Conservation (phyloP, 805 yeast species). For the Lachancea sp. region DNA sequence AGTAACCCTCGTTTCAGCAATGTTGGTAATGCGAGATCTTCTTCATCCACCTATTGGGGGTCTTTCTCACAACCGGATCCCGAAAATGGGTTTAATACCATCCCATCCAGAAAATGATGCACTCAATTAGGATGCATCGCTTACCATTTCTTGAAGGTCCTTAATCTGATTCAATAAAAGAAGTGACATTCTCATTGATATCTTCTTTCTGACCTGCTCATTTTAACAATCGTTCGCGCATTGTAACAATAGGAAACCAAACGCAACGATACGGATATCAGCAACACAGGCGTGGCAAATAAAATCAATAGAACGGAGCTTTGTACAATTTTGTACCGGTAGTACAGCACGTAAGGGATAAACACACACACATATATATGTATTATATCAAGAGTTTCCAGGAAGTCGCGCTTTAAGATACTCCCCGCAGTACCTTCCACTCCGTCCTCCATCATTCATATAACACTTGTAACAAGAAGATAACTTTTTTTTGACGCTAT, state of each 20-base stretch:
- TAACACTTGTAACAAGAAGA: neutral
- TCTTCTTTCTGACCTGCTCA: neutral
- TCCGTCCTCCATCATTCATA: too few species aligned
- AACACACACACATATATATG: too few species aligned
- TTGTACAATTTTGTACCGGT: too few species aligned
- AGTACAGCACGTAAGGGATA: too few species aligned
- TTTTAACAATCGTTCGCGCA: neutral
- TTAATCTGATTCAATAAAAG: too few species aligned
- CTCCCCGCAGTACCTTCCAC: too few species aligned
- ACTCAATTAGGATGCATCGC: too few species aligned
- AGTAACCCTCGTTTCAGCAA: slow-evolving; percentile 10
- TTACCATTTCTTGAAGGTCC: too few species aligned
- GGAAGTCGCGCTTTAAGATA: too few species aligned
- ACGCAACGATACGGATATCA: neutral
- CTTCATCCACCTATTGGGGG: neutral
- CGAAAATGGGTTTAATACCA: neutral
- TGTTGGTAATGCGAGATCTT: slow-evolving; percentile 2
- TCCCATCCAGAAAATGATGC: neutral
- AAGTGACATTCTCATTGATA: too few species aligned
- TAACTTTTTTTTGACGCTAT: neutral
- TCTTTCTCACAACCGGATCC: neutral
- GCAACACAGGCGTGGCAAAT: neutral
- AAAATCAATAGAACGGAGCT: neutral
- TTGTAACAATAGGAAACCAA: neutral
- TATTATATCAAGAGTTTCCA: too few species aligned